Evolutionary conservation across 164 flowering plant genomes (phyloP).

Genomic region (Aristolochia fimbriata): DNA sequence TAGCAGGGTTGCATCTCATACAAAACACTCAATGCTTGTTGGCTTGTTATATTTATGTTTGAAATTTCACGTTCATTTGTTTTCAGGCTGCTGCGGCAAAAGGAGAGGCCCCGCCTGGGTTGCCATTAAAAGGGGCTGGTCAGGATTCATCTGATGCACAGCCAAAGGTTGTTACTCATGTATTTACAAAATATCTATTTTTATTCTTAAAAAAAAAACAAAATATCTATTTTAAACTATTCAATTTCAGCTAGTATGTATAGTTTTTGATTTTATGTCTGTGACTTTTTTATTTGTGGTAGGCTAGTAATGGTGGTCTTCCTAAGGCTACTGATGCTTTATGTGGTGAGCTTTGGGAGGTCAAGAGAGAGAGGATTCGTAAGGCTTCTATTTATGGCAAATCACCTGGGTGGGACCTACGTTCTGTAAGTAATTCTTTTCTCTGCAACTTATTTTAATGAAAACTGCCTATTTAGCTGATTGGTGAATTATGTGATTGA

Average conservation of each 20-base stretch:
- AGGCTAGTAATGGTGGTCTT: constrained; percentile 66
- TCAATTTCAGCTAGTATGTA: too few species aligned
- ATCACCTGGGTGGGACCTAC: constrained; percentile 91
- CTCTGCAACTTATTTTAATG: too few species aligned
- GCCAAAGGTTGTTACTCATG: too few species aligned
- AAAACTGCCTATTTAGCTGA: too few species aligned
- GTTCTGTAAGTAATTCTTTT: constrained; percentile 63
- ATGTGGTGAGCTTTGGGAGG: constrained; percentile 95
- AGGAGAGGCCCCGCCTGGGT: constrained; percentile 98
- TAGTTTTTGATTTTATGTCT: neutral
- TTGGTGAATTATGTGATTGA: too few species aligned
- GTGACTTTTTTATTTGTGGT: constrained; percentile 2
- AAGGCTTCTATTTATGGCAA: constrained; percentile 71
- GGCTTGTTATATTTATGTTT: too few species aligned
- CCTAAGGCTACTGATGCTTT: constrained; percentile 83
- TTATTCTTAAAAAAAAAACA: too few species aligned
- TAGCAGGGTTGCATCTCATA: too few species aligned
- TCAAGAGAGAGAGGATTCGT: constrained; percentile 73
- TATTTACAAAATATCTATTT: too few species aligned
- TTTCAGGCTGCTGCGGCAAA: constrained; percentile 92
- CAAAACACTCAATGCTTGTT: too few species aligned
- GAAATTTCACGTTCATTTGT: neutral
- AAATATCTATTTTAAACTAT: too few species aligned
- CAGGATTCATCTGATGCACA: constrained; percentile 84
- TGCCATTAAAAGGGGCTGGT: constrained; percentile 91